Evolutionary conservation across 163 green algal species (phyloP).

Genomic region (Scenedesmus sp.): DNA sequence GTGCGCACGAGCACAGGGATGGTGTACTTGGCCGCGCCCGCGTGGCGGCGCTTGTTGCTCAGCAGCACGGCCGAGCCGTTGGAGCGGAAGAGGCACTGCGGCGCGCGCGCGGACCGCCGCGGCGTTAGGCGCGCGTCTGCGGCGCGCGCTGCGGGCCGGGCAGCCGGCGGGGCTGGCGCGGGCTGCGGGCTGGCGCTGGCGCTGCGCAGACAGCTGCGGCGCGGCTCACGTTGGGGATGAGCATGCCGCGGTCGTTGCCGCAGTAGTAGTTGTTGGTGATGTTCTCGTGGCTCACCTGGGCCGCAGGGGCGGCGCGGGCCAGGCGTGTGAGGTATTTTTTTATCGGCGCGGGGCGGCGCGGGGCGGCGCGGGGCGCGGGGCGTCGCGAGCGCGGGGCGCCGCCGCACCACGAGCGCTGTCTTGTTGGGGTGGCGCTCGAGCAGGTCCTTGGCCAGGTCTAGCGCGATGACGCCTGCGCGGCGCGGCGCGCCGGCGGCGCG

Average conservation of each 20-base stretch:
- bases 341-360: no score
- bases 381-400: no score
- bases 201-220: no score
- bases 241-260: constrained; percentile 29
- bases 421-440: constrained; percentile 82
- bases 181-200: no score
- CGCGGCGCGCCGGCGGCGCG: no score
- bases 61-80: constrained; percentile 92
- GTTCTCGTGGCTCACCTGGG: constrained; percentile 76
- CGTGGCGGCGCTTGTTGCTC: constrained; percentile 69
- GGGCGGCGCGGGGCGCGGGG: no score
- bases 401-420: constrained; percentile 86
- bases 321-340: constrained; percentile 92
- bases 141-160: constrained; percentile 60
- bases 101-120: no score
- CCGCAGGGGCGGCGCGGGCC: constrained; percentile 30
- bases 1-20: constrained; percentile 87
- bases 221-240: background rate
- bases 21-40: constrained; percentile 70
- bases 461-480: constrained; percentile 63
- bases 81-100: constrained; percentile 87
- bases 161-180: constrained; percentile 76
- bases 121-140: no score
- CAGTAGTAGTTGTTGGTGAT: constrained; percentile 58
- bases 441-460: constrained; percentile 81